Percentiles rank a stretch among this genome's conserved stretches.
phyloP scores from a whole-genome alignment of 108 stramenopile species.

The Stephanodiscus triporus region DNA sequence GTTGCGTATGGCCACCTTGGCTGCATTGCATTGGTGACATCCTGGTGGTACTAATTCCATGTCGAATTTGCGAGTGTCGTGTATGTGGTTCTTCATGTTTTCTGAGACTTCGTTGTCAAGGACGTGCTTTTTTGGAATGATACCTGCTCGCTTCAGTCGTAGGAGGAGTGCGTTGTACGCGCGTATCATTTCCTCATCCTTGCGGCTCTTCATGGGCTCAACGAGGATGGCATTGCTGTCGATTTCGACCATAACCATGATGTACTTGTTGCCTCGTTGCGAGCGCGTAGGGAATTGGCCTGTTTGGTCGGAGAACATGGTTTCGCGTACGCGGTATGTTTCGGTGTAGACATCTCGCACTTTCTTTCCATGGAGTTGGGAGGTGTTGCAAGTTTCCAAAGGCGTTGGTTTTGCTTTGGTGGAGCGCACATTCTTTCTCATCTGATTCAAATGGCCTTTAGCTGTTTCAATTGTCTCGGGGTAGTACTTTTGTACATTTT shows the following conservation, averaged over 20 bases:
- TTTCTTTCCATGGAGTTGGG: constrained; percentile 8
- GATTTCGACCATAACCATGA: constrained; percentile 33
- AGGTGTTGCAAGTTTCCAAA: background rate
- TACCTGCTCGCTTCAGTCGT: constrained; percentile 15
- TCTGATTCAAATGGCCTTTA: constrained; percentile 22
- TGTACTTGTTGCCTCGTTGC: constrained; percentile 18
- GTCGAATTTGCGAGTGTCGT: constrained; percentile 15
- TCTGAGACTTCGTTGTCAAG: constrained; percentile 25
- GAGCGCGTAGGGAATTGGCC: constrained; percentile 24
- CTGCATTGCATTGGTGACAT: constrained; percentile 51
- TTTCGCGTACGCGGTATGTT: constrained; percentile 4
- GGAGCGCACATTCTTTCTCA: constrained; percentile 21
- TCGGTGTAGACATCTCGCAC: constrained; percentile 12
- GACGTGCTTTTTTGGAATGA: constrained; percentile 21
- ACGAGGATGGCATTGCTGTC: constrained; percentile 41
- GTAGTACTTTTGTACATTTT: constrained; percentile 17
- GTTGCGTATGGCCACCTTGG: constrained; percentile 53
- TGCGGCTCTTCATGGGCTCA: constrained; percentile 29
- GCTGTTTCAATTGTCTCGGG: constrained; percentile 22
- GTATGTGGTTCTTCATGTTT: constrained; percentile 15
- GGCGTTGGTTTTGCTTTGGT: constrained; percentile 21
- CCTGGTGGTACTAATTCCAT: constrained; percentile 53
- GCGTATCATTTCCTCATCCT: constrained; percentile 27
- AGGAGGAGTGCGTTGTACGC: constrained; percentile 10
- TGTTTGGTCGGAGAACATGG: constrained; percentile 33